Percentiles rank a stretch among this genome's conserved stretches.
Evolutionary conservation across 2,329 filamentous ascomycete genomes (phyloP).

Genomic region (Arachnopeziza araneosa): DNA sequence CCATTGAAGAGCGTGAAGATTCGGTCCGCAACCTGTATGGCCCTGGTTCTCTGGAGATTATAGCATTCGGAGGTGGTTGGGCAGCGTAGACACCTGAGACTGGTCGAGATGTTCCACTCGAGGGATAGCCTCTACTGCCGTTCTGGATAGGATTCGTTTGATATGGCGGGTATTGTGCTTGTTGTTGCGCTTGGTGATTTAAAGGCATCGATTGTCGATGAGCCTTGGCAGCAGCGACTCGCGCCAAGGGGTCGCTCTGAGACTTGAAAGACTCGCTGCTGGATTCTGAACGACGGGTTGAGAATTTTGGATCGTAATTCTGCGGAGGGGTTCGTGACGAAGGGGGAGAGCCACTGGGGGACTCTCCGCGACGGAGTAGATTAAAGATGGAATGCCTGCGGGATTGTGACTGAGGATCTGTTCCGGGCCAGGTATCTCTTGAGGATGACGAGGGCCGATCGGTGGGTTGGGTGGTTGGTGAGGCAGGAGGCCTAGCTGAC

Average conservation of each 20-base stretch:
- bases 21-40: conserved; percentile 54
- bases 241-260: conserved; percentile 19
- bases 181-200: conserved; percentile 39
- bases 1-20: conserved; percentile 50
- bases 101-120: conserved; percentile 34
- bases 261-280: conserved; percentile 27
- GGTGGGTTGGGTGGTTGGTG: conserved; percentile 11
- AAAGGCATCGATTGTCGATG: conserved; percentile 39
- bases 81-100: conserved; percentile 41
- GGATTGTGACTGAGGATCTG: conserved; percentile 28
- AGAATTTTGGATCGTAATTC: conserved; percentile 15
- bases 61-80: conserved; percentile 35
- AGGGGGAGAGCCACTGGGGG: conserved; percentile 16
- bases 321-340: conserved; percentile 17
- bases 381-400: conserved; percentile 32
- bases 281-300: conserved; percentile 20
- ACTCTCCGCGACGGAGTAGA: conserved; percentile 29
- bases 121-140: conserved; percentile 32
- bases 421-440: conserved; percentile 22
- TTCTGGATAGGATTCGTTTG: conserved; percentile 37
- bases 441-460: conserved; percentile 16
- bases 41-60: conserved; percentile 33
- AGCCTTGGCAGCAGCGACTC: conserved; percentile 28
- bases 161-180: conserved; percentile 38
- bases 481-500: conserved; percentile 7